Conservation (phyloP, 148 eudicot genomes). For the Chenopodium formosanum region DNA sequence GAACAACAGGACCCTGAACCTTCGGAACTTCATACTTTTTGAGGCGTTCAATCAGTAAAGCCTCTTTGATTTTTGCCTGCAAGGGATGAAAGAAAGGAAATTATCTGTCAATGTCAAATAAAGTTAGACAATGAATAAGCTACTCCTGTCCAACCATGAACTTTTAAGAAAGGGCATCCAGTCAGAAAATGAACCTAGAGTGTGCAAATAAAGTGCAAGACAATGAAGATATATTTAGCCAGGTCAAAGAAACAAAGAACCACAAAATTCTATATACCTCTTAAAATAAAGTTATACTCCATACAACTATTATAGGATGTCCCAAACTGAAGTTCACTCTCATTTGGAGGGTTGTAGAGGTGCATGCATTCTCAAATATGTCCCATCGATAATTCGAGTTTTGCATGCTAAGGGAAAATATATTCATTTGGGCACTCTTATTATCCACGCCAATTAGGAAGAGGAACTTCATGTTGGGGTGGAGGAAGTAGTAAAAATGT, state of each 20-base stretch:
- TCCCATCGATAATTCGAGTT: too few species aligned
- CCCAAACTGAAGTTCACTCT: not conserved
- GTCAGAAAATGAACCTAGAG: not conserved
- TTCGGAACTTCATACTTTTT: constrained; percentile 74
- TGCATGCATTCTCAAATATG: not conserved
- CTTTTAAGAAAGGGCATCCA: not conserved
- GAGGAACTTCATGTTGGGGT: not conserved
- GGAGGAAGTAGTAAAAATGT: too few species aligned
- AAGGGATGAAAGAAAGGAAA: constrained; percentile 19
- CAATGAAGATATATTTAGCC: too few species aligned
- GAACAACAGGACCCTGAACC: constrained; percentile 75
- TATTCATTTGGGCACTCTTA: not conserved
- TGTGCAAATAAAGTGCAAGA: too few species aligned
- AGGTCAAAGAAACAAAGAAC: too few species aligned
- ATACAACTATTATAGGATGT: too few species aligned
- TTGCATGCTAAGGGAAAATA: not conserved
- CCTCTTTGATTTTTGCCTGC: constrained; percentile 85
- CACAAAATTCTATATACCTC: too few species aligned
- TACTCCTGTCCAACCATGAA: not conserved
- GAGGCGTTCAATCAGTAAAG: constrained; percentile 69
- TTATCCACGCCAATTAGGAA: not conserved
- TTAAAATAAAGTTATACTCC: too few species aligned
- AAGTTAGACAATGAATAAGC: not conserved
- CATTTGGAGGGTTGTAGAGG: not conserved
- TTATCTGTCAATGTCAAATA: not conserved